These are phyloP conservation scores for Schizophyllum amplum DNA, from an alignment of 1,284 basidiomycete species.

Conservation along the genomic window DNA sequence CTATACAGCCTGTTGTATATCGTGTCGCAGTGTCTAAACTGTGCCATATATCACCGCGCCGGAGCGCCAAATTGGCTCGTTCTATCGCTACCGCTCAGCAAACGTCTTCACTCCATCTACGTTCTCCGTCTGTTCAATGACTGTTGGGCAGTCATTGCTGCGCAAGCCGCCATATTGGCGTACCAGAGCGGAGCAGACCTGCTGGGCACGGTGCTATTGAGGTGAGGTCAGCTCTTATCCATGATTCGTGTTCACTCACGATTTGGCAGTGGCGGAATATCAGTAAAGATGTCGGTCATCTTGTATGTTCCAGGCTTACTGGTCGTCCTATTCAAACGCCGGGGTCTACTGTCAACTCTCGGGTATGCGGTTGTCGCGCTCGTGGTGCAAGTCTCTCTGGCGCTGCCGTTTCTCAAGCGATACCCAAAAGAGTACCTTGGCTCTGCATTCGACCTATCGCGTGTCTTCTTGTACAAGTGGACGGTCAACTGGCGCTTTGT, in stretches of 20 bases:
- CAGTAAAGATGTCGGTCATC: slow-evolving; percentile 94
- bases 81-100: slow-evolving; percentile 77
- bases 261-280: slow-evolving; percentile 64
- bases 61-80: slow-evolving; percentile 74
- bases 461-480: slow-evolving; percentile 93
- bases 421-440: slow-evolving; percentile 61
- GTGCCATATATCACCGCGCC: slow-evolving; percentile 61
- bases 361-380: slow-evolving; percentile 37
- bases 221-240: slow-evolving; percentile 37
- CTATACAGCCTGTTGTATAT: slow-evolving; percentile 75
- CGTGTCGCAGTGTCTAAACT: slow-evolving; percentile 53
- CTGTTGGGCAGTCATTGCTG: slow-evolving; percentile 70
- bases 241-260: slow-evolving; percentile 1
- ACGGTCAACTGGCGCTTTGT: slow-evolving; percentile 97
- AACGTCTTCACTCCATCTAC: slow-evolving; percentile 92
- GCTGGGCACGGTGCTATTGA: slow-evolving; percentile 61
- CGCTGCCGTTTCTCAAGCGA: slow-evolving; percentile 63
- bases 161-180: slow-evolving; percentile 54
- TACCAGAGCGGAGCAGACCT: slow-evolving; percentile 54
- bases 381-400: slow-evolving; percentile 30
- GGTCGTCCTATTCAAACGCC: slow-evolving; percentile 70
- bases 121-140: slow-evolving; percentile 94
- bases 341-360: slow-evolving; percentile 53
- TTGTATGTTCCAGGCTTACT: slow-evolving; percentile 89
- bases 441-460: slow-evolving; percentile 82